A percentile compares a stretch with the other conserved stretches of the same genome.
Conservation (phyloP, 768 basidiomycete genomes). For the Rickenella mellea region DNA sequence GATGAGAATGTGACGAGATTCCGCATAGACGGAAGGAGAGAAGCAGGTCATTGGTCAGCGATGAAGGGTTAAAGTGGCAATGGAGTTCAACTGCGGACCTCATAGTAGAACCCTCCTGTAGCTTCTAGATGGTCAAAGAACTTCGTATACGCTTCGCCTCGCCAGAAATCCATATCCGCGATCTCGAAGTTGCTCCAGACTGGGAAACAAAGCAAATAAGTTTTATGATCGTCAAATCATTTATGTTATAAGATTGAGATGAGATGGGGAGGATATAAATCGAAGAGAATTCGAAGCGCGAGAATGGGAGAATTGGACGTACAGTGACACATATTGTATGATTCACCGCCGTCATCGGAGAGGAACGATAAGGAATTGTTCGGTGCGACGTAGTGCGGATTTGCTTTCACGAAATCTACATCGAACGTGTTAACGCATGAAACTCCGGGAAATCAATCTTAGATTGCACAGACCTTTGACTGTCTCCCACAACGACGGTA, state of each 20-base stretch:
- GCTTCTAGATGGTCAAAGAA: conserved; percentile 79
- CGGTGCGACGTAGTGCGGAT: conserved; percentile 51
- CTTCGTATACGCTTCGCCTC: conserved; percentile 69
- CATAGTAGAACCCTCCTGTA: conserved; percentile 87
- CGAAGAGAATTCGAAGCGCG: conserved; percentile 6
- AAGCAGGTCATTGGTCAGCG: not conserved
- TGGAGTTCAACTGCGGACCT: conserved; percentile 44
- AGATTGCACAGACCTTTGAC: conserved; percentile 33
- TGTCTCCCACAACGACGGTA: conserved; percentile 52
- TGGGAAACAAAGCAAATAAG: conserved; percentile 1
- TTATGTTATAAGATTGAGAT: too few relatives aligned
- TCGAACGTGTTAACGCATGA: not conserved
- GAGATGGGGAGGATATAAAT: conserved; percentile 35
- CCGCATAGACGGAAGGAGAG: not conserved
- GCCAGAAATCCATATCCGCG: conserved; percentile 83
- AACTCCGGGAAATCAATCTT: not conserved
- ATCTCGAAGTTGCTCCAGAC: conserved; percentile 66
- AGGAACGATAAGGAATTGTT: conserved; percentile 69
- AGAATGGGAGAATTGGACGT: conserved; percentile 17
- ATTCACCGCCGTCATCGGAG: conserved; percentile 62
- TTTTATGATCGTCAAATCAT: too few relatives aligned
- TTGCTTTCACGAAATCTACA: conserved; percentile 54
- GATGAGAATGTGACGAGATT: not conserved
- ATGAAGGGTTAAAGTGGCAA: conserved; percentile 8
- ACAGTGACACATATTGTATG: conserved; percentile 78